These are phyloP conservation scores for Pseudopyricularia javanii DNA, from an alignment of 2,329 filamentous ascomycete genomes.

Conservation along the genomic window DNA sequence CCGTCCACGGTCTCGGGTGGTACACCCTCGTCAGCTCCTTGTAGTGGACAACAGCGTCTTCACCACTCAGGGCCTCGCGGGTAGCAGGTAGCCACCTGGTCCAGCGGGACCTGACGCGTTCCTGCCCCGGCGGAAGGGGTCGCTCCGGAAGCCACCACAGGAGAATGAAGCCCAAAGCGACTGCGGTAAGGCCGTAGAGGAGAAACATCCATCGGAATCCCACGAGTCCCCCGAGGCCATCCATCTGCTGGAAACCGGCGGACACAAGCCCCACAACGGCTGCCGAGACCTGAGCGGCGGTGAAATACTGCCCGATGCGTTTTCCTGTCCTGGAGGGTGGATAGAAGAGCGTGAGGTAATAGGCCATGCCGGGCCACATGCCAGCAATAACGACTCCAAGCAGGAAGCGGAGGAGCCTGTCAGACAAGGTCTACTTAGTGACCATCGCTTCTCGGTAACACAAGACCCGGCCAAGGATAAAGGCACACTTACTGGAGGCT, in stretches of 20 bases:
- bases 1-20: conserved; percentile 58
- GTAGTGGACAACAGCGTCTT: conserved; percentile 74
- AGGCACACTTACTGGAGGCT: conserved; percentile 55
- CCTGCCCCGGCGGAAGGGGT: conserved; percentile 60
- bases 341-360: conserved; percentile 86
- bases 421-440: not conserved
- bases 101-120: conserved; percentile 34
- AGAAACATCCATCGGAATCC: conserved; percentile 93
- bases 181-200: conserved; percentile 65
- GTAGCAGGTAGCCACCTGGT: conserved; percentile 55
- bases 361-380: conserved; percentile 93
- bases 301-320: conserved; percentile 78
- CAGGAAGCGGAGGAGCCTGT: conserved; percentile 66
- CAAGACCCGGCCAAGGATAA: conserved; percentile 2
- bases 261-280: conserved; percentile 83
- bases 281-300: conserved; percentile 76
- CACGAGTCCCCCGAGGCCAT: conserved; percentile 61
- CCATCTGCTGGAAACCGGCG: conserved; percentile 86
- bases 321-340: conserved; percentile 77
- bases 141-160: conserved; percentile 89
- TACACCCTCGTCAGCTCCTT: conserved; percentile 73
- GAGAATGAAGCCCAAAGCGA: conserved; percentile 58
- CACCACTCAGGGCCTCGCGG: conserved; percentile 59
- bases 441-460: not conserved
- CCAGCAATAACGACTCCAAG: conserved; percentile 81